Evolutionary conservation across 192 early-diverging fungal genomes (phyloP), one percentile per base, ranked within the genome.

Genomic region (Coemansia umbellata): DNA sequence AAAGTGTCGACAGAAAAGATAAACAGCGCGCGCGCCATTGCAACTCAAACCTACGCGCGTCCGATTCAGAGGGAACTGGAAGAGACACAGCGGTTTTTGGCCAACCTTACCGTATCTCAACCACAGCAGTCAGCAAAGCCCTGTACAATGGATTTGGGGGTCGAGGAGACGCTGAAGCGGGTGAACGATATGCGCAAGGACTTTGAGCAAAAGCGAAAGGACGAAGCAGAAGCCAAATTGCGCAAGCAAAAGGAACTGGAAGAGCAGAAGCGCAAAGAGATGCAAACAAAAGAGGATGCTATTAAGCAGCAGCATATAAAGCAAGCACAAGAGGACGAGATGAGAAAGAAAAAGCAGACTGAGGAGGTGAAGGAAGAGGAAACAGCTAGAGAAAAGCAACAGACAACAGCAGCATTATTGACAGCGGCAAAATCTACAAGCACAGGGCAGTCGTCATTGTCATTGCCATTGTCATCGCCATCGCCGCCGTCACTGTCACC

Each of bases 151-250:
- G 64, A 67, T 18, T 19, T 27, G 5, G 44, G 31, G 7, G 45
- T 63, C 0, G 52, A 42, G 0, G 44, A 48, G 19, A 60, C 66
- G 14, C 44, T 75, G 17, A 37, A 37, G 8, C 58, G 37, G 15
- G 43, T 75, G 3, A 32, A 63, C 14, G 56, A 60, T 31, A 43
- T 75, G 60, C 65, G 66, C 28, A 17, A 37, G 10, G 66, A 75
- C 19, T 65, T 57, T 37, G 49, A 52, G 47, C 47, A 42, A 26
- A 48, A 59, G 42, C 44, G 36, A 2, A 42, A 39, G 1, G 21
- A 26, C 22, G 45, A 59, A 30, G 50, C 9, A 3, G 49, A 57
- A 30, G 47, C n/a, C n/a, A n/a, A n/a, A n/a, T n/a, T n/a, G n/a
- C 45, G 45, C 19, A 30, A 50, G 26, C 19, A 47, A 17, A 60